Evolutionary conservation across 306 rosid genomes (phyloP), one percentile per base, ranked within the genome.

Genomic region (Prunus fruticosa): DNA sequence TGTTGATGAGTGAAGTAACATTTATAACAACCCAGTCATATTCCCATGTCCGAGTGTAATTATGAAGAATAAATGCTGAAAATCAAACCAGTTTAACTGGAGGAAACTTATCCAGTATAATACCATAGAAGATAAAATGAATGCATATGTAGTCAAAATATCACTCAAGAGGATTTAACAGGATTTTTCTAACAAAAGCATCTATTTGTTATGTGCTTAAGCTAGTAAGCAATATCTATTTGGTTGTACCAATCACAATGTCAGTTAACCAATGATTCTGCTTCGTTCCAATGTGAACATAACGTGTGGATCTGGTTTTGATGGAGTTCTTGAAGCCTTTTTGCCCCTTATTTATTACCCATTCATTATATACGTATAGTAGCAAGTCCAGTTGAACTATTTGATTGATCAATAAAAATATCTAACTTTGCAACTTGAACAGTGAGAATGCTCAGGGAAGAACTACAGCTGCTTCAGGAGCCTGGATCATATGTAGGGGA

Each of bases 361-460:
- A 5, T 64, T 43, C 50, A 8, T 64, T 18, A 9, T 34, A 9
- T 34, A 34, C 4, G 38, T 64, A 16, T 64, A 12, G 14, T 30
- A 9, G 27, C 11, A 3, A 34, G 50, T 64, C 69, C 38, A 34
- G 67, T 64, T 41, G 1, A 77, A 64, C 65, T 57, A 11, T 50
- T 78, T 16, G 15, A n/a, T 77, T 60, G 68, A 47, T 74, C 8
- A 3, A 46, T 53, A 28, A 14, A 34, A 76, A 19, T 32, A 58
- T 23, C n/a, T n/a, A 47, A 15, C 7, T 47, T 80, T 52, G 43
- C 27, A 51, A 70, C 76, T 78, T 76, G 56, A 74, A 71, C 90
- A 96, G 99, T 96, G 93, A 91, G 99, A 85, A 92, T 92, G 99
- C 99, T 96, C 8, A 89, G 97, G 28, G 99, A 96, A 87, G 99